phyloP scores from a whole-genome alignment of 768 basidiomycete genomes.

The Daedaleopsis sinensis region DNA sequence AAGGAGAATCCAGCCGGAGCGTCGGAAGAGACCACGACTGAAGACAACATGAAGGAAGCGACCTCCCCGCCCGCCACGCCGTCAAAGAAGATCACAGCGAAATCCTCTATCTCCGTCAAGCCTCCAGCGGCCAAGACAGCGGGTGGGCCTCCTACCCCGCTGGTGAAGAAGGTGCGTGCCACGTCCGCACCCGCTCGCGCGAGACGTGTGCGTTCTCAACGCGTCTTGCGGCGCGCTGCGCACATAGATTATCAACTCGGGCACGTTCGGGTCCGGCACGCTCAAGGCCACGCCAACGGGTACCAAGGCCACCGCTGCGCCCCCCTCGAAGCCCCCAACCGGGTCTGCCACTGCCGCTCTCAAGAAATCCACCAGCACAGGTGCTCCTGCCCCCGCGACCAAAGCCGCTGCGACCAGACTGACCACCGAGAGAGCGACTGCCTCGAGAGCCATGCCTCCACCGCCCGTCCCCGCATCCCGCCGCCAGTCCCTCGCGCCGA shows the following conservation, averaged over 20 bases:
- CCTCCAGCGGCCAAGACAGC: conserved; percentile 48
- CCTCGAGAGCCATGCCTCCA: conserved; percentile 26
- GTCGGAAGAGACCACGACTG: background rate
- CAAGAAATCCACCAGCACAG: conserved; percentile 45
- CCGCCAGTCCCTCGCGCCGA: conserved; percentile 25
- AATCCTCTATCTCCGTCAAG: conserved; percentile 43
- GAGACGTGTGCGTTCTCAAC: conserved; percentile 24
- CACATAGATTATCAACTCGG: conserved; percentile 71
- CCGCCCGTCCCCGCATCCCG: conserved; percentile 22
- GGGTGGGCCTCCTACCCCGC: conserved; percentile 49
- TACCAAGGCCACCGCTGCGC: conserved; percentile 44
- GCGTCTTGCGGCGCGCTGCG: conserved; percentile 1
- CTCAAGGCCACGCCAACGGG: conserved; percentile 47
- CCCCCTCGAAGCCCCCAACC: conserved; percentile 39
- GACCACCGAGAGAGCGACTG: conserved; percentile 24
- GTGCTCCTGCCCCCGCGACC: conserved; percentile 36
- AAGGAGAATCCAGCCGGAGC: conserved; percentile 19
- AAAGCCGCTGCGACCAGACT: conserved; percentile 36
- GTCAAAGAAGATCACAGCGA: conserved; percentile 28
- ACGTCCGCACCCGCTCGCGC: conserved; percentile 7
- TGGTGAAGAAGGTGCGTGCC: conserved; percentile 68
- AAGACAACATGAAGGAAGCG: conserved; percentile 20
- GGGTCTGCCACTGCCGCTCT: conserved; percentile 31
- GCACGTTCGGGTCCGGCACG: conserved; percentile 64
- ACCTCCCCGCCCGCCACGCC: conserved; percentile 24